phyloP scores from a whole-genome alignment of 768 basidiomycete species.

The Mycena olivaceomarginata region DNA sequence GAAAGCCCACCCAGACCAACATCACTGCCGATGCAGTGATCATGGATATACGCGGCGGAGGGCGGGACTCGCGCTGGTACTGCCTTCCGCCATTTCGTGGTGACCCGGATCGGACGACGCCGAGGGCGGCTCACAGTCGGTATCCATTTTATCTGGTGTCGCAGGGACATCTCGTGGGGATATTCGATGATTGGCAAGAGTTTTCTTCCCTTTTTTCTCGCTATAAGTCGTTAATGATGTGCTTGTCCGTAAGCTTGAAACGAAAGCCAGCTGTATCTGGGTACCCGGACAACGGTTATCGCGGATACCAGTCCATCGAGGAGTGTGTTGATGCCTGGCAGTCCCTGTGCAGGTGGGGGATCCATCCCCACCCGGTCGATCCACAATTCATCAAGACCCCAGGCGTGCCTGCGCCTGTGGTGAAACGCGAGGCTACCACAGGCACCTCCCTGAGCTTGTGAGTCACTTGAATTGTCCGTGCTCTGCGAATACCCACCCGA shows the following conservation, averaged over 20 bases:
- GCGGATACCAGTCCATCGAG: no score
- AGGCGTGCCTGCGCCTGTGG: no score
- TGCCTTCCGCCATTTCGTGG: background rate
- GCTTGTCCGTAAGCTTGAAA: background rate
- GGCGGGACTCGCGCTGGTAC: background rate
- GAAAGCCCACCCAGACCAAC: background rate
- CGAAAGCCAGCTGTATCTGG: background rate
- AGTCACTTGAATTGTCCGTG: no score
- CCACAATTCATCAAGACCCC: no score
- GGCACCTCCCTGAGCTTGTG: no score
- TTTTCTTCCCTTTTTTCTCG: background rate
- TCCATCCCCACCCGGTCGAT: no score
- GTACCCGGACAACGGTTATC: no score
- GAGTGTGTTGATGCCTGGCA: no score
- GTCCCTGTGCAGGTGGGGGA: no score
- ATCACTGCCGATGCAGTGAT: background rate
- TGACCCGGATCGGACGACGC: background rate
- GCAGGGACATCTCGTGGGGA: background rate
- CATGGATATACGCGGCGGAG: background rate
- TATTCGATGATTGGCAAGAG: background rate
- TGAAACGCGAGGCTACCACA: no score
- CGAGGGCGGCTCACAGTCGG: background rate
- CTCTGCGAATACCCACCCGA: no score
- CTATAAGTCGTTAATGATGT: background rate
- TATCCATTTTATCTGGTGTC: background rate